Evolutionary conservation across 192 early-diverging fungal species (phyloP), one percentile per base, ranked within the genome.

Genomic region (Gryganskiella cystojenkinii): DNA sequence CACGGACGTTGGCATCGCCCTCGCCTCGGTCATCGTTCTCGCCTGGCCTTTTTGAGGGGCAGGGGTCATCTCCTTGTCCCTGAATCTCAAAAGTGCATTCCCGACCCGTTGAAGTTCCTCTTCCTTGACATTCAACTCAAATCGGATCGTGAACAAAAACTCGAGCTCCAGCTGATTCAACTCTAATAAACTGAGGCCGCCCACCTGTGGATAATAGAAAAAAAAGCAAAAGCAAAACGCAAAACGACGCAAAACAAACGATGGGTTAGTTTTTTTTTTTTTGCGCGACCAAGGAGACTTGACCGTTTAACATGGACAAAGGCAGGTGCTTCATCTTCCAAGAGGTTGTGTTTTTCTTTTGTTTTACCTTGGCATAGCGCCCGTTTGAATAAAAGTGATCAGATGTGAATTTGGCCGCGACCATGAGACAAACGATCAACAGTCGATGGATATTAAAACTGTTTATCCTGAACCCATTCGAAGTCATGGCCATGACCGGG

Each of bases 111-210:
- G 86, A 15, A 94, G 68, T 50, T 92, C 87, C 20, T 87, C 84
- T 0, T 82, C 62, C 47, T 84, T 84, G 45, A 94, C 84, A 33
- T 90, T 85, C 17, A 94, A 70, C 37, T 94, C 86, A 59, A 94
- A 94, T 50, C 84, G 82, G 30, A 82, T 81, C 22, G 91, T 79
- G 46, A 93, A 92, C 47, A 94, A 63, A 42, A 94, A 85, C 81
- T 93, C 91, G 65, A 94, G 61, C 66, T 94, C 92, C 33, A 93
- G 72, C 69, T 90, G 88, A 69, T 94, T 94, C 71, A 94, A 57
- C 78, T 94, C 92, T 0, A 57, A 70, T 24, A 91, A 66, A 9
- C 90, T 86, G 30, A 94, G 81, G 13, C 92, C 92, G 27, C 92
- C 92, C 24, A 94, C 91, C 86, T 90, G 24, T 43, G 45, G 44